A percentile compares a stretch with the other conserved stretches of the same genome.
Conservation (phyloP, 306 rosid genomes). For the Potentilla sterilis region DNA sequence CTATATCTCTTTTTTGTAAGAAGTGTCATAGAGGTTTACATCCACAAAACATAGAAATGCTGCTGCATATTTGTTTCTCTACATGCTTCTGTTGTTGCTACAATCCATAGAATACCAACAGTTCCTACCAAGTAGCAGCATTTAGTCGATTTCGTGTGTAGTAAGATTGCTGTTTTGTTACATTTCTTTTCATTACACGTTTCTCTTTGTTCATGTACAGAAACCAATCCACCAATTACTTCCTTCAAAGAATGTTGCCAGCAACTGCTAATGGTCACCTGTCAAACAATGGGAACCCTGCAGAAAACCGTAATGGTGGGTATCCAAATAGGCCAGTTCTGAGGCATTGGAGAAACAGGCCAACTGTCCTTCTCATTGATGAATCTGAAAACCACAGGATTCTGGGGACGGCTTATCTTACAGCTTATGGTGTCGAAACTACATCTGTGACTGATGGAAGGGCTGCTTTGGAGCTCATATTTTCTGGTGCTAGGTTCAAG, state of each 20-base stretch:
- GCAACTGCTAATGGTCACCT: background rate
- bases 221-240: background rate
- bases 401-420: background rate
- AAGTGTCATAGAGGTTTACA: background rate
- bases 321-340: background rate
- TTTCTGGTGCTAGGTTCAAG: conserved; percentile 10
- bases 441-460: conserved; percentile 14
- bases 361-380: conserved; percentile 21
- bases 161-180: background rate
- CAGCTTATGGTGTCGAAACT: conserved; percentile 19
- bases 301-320: background rate
- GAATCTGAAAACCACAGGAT: background rate
- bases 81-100: background rate
- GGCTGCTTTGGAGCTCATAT: conserved; percentile 24
- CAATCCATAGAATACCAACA: background rate
- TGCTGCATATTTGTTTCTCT: background rate
- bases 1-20: background rate
- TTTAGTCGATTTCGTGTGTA: background rate
- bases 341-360: conserved; percentile 18
- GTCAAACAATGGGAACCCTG: background rate
- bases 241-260: background rate
- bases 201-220: background rate
- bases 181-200: background rate
- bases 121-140: background rate
- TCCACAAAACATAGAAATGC: background rate